phyloP scores from a whole-genome alignment of 495 filamentous ascomycete species.

The Polyplosphaeria fusca region DNA sequence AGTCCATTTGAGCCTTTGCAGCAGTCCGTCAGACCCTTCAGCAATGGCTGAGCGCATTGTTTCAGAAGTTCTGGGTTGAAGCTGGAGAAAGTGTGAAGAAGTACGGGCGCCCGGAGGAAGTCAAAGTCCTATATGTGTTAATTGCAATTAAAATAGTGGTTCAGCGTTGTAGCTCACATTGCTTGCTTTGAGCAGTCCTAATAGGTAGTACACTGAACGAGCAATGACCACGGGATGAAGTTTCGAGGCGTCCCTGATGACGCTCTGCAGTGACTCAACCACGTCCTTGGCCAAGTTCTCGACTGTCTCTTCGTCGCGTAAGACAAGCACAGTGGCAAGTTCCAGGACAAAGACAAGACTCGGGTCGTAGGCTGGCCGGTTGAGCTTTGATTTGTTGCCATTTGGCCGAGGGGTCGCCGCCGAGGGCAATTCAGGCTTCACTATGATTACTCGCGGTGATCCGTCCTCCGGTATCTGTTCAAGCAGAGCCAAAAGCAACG shows the following conservation, averaged over 20 bases:
- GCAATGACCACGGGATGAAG: slow-evolving; percentile 79
- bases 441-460: slow-evolving; percentile 75
- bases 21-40: slow-evolving; percentile 77
- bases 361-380: slow-evolving; percentile 74
- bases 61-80: slow-evolving; percentile 75
- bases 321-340: slow-evolving; percentile 77
- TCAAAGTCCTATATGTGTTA: slow-evolving; percentile 61
- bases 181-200: slow-evolving; percentile 78
- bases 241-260: slow-evolving; percentile 73
- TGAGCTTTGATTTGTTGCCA: slow-evolving; percentile 51
- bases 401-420: slow-evolving; percentile 51
- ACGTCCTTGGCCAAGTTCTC: slow-evolving; percentile 70
- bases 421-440: slow-evolving; percentile 74
- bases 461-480: slow-evolving; percentile 83
- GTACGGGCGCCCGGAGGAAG: slow-evolving; percentile 86
- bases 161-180: slow-evolving; percentile 61
- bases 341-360: slow-evolving; percentile 84
- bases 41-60: slow-evolving; percentile 67
- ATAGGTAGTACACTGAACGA: slow-evolving; percentile 78
- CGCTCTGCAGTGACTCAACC: slow-evolving; percentile 71
- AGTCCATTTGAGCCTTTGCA: slow-evolving; percentile 71
- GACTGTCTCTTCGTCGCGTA: slow-evolving; percentile 71
- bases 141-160: neutral
- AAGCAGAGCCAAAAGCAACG: slow-evolving; percentile 69
- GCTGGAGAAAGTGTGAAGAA: slow-evolving; percentile 85